Evolutionary conservation across 2,329 filamentous ascomycete genomes (phyloP).

Genomic region (Exserohilum rostratum): DNA sequence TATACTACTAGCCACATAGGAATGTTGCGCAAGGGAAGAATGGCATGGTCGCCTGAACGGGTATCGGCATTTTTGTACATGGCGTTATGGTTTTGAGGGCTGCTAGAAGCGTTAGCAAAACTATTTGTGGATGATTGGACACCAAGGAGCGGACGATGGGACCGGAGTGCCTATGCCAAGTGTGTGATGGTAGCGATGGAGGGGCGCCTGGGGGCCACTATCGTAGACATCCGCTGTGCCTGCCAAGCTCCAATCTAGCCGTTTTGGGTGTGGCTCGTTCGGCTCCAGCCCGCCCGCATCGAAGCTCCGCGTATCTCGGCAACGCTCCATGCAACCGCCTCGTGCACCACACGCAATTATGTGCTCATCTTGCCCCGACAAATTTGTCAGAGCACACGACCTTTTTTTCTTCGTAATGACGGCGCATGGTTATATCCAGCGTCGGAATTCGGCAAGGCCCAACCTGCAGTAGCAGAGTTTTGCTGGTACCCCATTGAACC

Average conservation of each 20-base stretch:
- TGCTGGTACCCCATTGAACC: not conserved
- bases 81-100: not conserved
- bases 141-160: not conserved
- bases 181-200: not conserved
- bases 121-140: not conserved
- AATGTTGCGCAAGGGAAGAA: not conserved
- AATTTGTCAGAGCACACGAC: not conserved
- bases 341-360: not conserved
- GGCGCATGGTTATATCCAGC: not conserved
- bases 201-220: not conserved
- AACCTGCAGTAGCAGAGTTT: not conserved
- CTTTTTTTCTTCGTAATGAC: not conserved
- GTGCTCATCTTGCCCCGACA: not conserved
- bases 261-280: not conserved
- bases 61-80: conserved; percentile 3
- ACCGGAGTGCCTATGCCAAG: not conserved
- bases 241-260: not conserved
- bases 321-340: not conserved
- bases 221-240: not conserved
- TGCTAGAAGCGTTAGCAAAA: not conserved
- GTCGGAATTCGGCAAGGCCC: conserved; percentile 3
- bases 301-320: not conserved
- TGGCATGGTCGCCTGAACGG: conserved; percentile 2
- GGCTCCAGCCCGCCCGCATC: not conserved
- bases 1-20: not conserved